phyloP scores from a whole-genome alignment of 345 rosid species.

The Gossypium turneri region DNA sequence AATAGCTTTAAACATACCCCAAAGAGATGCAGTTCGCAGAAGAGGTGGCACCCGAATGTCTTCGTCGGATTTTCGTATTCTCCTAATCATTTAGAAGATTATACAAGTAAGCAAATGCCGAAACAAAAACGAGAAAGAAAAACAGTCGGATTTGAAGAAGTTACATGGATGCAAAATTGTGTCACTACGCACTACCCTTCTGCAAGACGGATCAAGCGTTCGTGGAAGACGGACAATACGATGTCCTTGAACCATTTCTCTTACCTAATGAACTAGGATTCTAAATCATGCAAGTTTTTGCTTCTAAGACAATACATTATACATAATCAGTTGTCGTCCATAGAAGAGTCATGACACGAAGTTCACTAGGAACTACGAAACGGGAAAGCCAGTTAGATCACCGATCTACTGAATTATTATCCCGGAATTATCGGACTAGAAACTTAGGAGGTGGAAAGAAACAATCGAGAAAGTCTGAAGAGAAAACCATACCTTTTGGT shows the following conservation, averaged over 20 bases:
- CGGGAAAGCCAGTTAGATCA: not conserved
- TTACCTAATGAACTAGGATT: not conserved
- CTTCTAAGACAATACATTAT: not conserved
- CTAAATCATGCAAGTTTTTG: not conserved
- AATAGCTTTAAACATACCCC: conserved; percentile 49
- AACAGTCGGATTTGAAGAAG: not conserved
- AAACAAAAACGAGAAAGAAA: not conserved
- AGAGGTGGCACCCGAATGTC: conserved; percentile 90
- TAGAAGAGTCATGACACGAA: not conserved
- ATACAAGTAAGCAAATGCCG: conserved; percentile 1
- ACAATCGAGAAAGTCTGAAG: not conserved
- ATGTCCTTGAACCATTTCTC: not conserved
- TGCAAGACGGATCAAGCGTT: not conserved
- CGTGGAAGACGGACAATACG: not conserved
- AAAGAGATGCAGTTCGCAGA: conserved; percentile 74
- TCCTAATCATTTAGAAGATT: conserved; percentile 43
- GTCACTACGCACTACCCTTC: not conserved
- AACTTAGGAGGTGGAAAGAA: not conserved
- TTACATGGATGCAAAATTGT: not conserved
- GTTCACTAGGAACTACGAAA: not conserved
- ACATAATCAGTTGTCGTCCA: not conserved
- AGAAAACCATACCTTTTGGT: conserved; percentile 65
- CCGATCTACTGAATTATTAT: not conserved
- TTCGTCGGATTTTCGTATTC: conserved; percentile 70
- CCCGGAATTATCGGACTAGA: no score